Base-by-base conservation (phyloP, 441 rosid species). In the Codiaeum variegatum region DNA sequence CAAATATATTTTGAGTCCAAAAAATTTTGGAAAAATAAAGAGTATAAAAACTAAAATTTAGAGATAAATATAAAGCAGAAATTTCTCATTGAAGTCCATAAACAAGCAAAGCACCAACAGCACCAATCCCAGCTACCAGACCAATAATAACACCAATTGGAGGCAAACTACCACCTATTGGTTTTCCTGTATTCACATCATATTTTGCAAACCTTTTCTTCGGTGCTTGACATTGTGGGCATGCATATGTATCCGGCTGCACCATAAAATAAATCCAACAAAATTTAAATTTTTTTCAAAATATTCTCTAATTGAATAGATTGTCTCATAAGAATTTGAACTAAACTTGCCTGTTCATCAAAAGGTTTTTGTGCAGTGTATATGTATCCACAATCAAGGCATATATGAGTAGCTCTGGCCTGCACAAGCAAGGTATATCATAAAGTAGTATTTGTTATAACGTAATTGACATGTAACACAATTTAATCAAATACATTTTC, bases 361-460 rank as follows among this genome's bases (percentile, higher is more conserved):
- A 91, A 93, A 46, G 97, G 83, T 79, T 94, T 94, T 56, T 76
- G 81, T 69, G 83, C 71, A 63, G 92, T 81, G 83, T 94, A 94
- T 78, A 94, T 88, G 87, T 74, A 94, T 76, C 98, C 98, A 73
- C 98, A 94, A 73, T 94, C 98, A 52, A 94, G 81, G 81, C 98
- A 94, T 61, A 91, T 94, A 87, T 94, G 98, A 70, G 95, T 86
- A 70, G 98, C 97, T 81, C 87, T 87, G 51, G 90, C 86, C 98
- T 94, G 93, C 82, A 80, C 73, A 75, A 74, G 34, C 28, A 55
- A 0, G 6, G 11, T 29, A 51, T 15, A 23, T 16, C 6, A 28
- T 61, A n/a, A n/a, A n/a, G n/a, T 24, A 77, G 42, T 16, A 24
- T 12, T 44, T n/a, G n/a, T n/a, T n/a, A n/a, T n/a, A n/a, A n/a